Evolutionary conservation across 768 basidiomycete species (phyloP).

Genomic region (Melanogaster broomeanus): DNA sequence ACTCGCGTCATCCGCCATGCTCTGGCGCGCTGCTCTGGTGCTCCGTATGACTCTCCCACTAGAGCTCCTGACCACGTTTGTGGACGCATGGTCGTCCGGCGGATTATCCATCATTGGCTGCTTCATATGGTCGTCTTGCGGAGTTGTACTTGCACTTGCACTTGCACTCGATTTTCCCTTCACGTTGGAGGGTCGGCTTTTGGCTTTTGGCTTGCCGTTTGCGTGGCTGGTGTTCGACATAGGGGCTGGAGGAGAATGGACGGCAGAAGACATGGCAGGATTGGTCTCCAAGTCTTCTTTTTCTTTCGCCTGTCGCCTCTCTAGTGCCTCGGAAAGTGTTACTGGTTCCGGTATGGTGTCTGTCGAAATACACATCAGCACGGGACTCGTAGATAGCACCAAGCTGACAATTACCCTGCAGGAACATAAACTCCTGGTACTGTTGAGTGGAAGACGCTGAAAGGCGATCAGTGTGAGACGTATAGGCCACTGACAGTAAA

Average conservation of each 20-base stretch:
- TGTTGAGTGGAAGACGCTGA: constrained; percentile 60
- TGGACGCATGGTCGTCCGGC: constrained; percentile 18
- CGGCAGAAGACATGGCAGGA: constrained; percentile 47
- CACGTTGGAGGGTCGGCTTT: constrained; percentile 38
- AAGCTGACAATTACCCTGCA: constrained; percentile 49
- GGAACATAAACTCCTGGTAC: constrained; percentile 71
- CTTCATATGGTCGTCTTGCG: constrained; percentile 24
- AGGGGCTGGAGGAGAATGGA: constrained; percentile 27
- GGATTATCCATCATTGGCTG: constrained; percentile 18
- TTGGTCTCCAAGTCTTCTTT: constrained; percentile 60
- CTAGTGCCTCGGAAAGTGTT: constrained; percentile 59
- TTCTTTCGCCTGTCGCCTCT: constrained; percentile 51
- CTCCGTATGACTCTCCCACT: constrained; percentile 32
- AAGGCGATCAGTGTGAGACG: constrained; percentile 7
- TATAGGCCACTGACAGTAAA: constrained; percentile 6
- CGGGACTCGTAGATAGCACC: background rate
- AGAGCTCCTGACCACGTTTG: constrained; percentile 28
- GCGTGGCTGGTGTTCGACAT: constrained; percentile 15
- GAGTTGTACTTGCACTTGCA: constrained; percentile 20
- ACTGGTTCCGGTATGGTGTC: constrained; percentile 70
- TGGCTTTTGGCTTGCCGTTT: constrained; percentile 41
- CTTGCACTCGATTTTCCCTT: constrained; percentile 34
- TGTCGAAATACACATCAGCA: constrained; percentile 27
- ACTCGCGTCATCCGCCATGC: constrained; percentile 25
- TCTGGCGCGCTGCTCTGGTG: constrained; percentile 27